Conservation (phyloP, 83 land plant species). For the Picea abies region DNA sequence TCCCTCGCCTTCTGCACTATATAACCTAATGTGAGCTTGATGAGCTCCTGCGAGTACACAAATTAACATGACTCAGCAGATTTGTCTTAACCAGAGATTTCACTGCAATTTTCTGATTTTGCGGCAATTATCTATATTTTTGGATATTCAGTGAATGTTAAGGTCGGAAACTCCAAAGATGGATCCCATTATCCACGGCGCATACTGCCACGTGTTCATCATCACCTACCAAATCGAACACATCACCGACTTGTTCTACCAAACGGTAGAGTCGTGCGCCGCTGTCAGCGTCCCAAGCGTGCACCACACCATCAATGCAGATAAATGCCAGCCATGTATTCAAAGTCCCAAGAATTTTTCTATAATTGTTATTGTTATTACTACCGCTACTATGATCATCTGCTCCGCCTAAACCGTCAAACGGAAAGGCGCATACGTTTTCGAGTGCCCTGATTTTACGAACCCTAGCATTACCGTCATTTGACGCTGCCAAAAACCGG, state of each 20-base stretch:
- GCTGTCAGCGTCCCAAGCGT: conserved; percentile 49
- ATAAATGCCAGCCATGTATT: conserved; percentile 49
- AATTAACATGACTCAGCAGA: no score
- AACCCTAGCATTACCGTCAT: conserved; percentile 33
- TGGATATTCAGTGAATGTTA: not conserved
- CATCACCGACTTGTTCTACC: conserved; percentile 41
- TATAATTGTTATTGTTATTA: not conserved
- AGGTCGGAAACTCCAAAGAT: conserved; percentile 67
- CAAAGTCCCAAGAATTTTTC: conserved; percentile 42
- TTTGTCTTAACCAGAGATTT: no score
- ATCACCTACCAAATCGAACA: conserved; percentile 29
- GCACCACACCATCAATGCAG: conserved; percentile 38
- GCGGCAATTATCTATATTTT: no score
- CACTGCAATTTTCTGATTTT: no score
- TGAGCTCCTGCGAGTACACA: no score
- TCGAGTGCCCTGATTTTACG: conserved; percentile 26
- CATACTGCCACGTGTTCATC: conserved; percentile 57
- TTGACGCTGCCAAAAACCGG: conserved; percentile 30
- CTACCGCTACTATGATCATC: conserved; percentile 2
- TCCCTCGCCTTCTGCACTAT: no score
- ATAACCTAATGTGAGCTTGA: no score
- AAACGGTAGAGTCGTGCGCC: conserved; percentile 46
- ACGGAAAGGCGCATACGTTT: conserved; percentile 35
- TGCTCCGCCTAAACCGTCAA: not conserved
- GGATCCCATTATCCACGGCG: conserved; percentile 32